phyloP scores from a whole-genome alignment of 2,329 filamentous ascomycete genomes.

The Fusarium duplospermum region DNA sequence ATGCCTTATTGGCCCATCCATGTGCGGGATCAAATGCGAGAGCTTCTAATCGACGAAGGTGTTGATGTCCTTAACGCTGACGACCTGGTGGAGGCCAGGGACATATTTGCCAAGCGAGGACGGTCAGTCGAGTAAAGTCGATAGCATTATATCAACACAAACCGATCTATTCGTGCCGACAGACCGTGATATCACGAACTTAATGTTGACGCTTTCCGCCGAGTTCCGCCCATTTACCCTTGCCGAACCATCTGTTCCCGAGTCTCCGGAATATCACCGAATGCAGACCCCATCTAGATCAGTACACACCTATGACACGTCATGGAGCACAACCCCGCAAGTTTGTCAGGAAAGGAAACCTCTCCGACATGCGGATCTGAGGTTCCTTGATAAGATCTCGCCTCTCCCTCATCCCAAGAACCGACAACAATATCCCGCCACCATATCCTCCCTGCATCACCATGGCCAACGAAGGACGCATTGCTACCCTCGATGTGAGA shows the following conservation, averaged over 20 bases:
- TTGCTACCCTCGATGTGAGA: slow-evolving; percentile 53
- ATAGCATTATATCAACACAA: background rate
- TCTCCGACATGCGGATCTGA: slow-evolving; percentile 27
- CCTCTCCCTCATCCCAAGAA: slow-evolving; percentile 9
- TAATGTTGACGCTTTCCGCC: slow-evolving; percentile 6
- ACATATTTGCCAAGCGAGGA: slow-evolving; percentile 18
- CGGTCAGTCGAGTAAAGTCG: background rate
- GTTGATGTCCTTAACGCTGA: slow-evolving; percentile 73
- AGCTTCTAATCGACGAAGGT: slow-evolving; percentile 64
- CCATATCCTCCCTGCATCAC: slow-evolving; percentile 6
- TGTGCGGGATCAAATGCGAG: slow-evolving; percentile 67
- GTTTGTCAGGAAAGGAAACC: slow-evolving; percentile 27
- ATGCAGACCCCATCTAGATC: slow-evolving; percentile 18
- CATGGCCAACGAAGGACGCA: slow-evolving; percentile 44
- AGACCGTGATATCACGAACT: background rate
- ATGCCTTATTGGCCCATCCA: slow-evolving; percentile 67
- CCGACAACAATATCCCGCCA: slow-evolving; percentile 1
- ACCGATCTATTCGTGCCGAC: background rate
- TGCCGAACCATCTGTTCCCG: slow-evolving; percentile 27
- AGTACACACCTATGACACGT: slow-evolving; percentile 33
- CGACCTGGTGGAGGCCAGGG: slow-evolving; percentile 59
- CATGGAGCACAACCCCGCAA: slow-evolving; percentile 43
- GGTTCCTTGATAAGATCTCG: background rate
- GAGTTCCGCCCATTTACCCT: background rate
- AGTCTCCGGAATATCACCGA: slow-evolving; percentile 47